Conservation (phyloP, 2,329 filamentous ascomycete genomes). For the Seiridium cupressi region DNA sequence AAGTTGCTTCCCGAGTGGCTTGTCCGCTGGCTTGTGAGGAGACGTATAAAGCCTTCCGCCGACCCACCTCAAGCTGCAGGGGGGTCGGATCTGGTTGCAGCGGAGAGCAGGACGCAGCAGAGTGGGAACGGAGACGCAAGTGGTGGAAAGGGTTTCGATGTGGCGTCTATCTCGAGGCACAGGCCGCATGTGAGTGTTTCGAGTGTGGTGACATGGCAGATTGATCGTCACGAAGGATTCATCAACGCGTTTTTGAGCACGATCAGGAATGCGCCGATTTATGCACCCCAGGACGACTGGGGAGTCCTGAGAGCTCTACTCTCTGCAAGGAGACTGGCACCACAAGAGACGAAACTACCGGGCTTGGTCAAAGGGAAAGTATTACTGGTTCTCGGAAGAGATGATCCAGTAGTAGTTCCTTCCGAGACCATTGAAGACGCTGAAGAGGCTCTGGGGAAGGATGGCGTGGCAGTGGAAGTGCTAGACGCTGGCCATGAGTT, state of each 20-base stretch:
- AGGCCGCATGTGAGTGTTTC: slow-evolving; percentile 56
- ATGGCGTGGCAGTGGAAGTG: slow-evolving; percentile 53
- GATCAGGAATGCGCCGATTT: slow-evolving; percentile 68
- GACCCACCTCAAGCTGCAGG: slow-evolving; percentile 4
- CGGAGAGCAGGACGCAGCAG: slow-evolving; percentile 18
- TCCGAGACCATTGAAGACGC: slow-evolving; percentile 65
- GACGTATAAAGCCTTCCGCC: slow-evolving; percentile 21
- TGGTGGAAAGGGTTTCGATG: slow-evolving; percentile 38
- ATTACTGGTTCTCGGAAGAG: slow-evolving; percentile 62
- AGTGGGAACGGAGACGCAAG: slow-evolving; percentile 33
- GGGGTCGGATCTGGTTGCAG: slow-evolving; percentile 17
- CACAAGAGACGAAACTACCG: slow-evolving; percentile 26
- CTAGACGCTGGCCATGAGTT: slow-evolving; percentile 69
- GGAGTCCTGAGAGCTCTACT: slow-evolving; percentile 49
- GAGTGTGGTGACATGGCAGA: slow-evolving; percentile 67
- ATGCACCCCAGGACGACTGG: slow-evolving; percentile 64
- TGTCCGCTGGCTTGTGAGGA: slow-evolving; percentile 47
- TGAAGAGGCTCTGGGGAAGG: slow-evolving; percentile 52
- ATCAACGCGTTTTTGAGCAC: slow-evolving; percentile 68
- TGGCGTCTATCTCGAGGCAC: slow-evolving; percentile 49
- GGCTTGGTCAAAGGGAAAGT: slow-evolving; percentile 49
- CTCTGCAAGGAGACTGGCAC: slow-evolving; percentile 32
- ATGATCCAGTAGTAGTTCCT: slow-evolving; percentile 65
- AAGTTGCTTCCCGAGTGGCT: slow-evolving; percentile 59
- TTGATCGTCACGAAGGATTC: slow-evolving; percentile 65